These are phyloP conservation scores for Casaregolazyma lundiana DNA, from an alignment of 1,139 yeast species.

Conservation along the genomic window DNA sequence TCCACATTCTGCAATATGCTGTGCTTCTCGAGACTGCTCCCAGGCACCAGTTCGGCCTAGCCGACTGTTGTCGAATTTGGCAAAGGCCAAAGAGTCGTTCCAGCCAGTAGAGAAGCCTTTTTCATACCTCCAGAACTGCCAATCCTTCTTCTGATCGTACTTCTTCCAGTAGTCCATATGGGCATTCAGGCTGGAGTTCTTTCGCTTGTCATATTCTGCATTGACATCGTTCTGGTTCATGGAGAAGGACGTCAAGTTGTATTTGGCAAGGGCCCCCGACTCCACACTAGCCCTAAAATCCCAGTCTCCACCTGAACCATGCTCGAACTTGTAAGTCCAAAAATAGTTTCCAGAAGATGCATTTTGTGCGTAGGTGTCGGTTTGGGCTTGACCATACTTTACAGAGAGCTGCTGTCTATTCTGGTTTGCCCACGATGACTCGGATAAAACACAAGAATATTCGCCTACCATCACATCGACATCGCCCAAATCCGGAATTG, in stretches of 20 bases:
- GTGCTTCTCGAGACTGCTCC: constrained; percentile 50
- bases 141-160: constrained; percentile 53
- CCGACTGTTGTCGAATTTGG: constrained; percentile 60
- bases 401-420: constrained; percentile 42
- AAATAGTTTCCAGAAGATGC: constrained; percentile 72
- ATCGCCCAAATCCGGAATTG: constrained; percentile 39
- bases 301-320: constrained; percentile 97
- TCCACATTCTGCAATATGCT: constrained; percentile 58
- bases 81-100: constrained; percentile 65
- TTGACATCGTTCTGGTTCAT: constrained; percentile 35
- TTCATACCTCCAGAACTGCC: constrained; percentile 75
- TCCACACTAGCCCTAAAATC: constrained; percentile 77
- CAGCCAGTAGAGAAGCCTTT: constrained; percentile 76
- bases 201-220: constrained; percentile 36
- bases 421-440: constrained; percentile 58
- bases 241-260: constrained; percentile 22
- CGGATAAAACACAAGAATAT: constrained; percentile 83
- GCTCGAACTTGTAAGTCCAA: constrained; percentile 86
- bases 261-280: constrained; percentile 51
- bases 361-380: constrained; percentile 43
- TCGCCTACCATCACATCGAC: constrained; percentile 80
- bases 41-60: constrained; percentile 72
- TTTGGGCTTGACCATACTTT: constrained; percentile 42
- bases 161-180: constrained; percentile 69
- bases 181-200: constrained; percentile 38